Evolutionary conservation across 2,329 filamentous ascomycete genomes (phyloP), one percentile per base, ranked within the genome.

Genomic region (Ophiocordyceps camponoti-saundersi): DNA sequence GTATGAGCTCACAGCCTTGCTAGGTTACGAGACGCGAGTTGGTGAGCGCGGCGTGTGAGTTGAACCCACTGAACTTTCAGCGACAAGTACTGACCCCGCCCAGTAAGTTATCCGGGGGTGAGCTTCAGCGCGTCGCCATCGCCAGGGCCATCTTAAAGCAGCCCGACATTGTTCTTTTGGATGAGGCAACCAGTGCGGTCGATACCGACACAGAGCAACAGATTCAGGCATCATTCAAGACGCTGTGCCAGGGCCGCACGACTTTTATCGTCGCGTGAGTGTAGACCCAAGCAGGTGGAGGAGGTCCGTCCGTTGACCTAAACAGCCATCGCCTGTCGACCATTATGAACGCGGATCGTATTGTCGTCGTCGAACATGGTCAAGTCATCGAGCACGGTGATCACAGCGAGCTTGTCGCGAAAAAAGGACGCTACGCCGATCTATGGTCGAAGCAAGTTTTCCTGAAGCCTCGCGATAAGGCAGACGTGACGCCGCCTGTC

Each of bases 111-210:
- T 82, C 79, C 4, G 79, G 79, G 1, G 79, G 79, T 22, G 79
- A 83, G 56, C 61, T 81, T 6, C 79, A 83, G 54, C 73, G 79
- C 44, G 71, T 82, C 26, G 79, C 79, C 6, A 82, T 82, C 56
- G 79, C 79, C 8, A 75, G 84, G 23, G 82, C 84, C 1, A 73
- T 90, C 44, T 66, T 89, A 52, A 85, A 85, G 61, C 73, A 75
- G 49, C 83, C 85, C 0, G 79, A 85, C 48, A 79, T 89, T 49
- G 77, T 90, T 11, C 71, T 90, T 39, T 71, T 90, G 1, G 85
- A 90, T 52, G 85, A 89, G 60, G 80, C 85, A 1, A 88, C 86
- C 4, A 86, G 82, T 36, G 80, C 84, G 7, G 79, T 90, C 48
- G 79, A 86, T 50, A 80, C 80, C 0, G 75, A 80, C 32, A 82